Conservation (phyloP, 2,329 filamentous ascomycete genomes). For the Diaporthe sp. region DNA sequence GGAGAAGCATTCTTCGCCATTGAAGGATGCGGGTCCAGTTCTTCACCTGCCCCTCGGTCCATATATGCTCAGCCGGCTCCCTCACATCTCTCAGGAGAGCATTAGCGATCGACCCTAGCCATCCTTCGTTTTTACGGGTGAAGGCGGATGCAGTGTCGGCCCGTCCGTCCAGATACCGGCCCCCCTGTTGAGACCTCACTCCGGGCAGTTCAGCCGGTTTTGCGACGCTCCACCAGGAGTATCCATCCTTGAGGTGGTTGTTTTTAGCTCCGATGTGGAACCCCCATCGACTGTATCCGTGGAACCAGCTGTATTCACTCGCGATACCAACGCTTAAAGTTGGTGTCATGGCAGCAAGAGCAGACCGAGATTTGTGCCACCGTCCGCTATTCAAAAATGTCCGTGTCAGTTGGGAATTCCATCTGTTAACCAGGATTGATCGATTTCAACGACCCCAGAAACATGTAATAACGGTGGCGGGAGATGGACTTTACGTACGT, state of each 20-base stretch:
- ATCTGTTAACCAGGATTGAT: neutral
- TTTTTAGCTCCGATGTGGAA: neutral
- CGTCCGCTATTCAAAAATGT: neutral
- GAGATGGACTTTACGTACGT: neutral
- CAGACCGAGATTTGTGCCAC: neutral
- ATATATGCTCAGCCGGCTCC: neutral
- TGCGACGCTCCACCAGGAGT: neutral
- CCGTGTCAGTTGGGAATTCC: neutral
- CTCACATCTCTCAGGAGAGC: constrained; percentile 13
- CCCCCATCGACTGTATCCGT: neutral
- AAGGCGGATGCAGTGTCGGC: neutral
- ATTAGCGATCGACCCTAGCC: accelerated
- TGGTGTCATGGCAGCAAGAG: accelerated
- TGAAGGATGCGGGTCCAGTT: neutral
- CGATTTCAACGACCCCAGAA: neutral
- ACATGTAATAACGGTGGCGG: neutral
- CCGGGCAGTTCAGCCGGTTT: too few species aligned
- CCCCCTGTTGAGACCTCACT: accelerated
- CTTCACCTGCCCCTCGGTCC: accelerated
- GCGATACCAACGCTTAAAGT: neutral
- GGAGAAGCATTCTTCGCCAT: neutral
- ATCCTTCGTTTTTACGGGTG: accelerated
- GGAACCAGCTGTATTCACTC: constrained; percentile 4
- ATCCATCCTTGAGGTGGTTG: neutral
- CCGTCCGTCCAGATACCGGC: accelerated